A percentile compares a stretch with the other conserved stretches of the same genome.
phyloP scores from a whole-genome alignment of 2,329 filamentous ascomycete species.

The Colletotrichum paranaense region DNA sequence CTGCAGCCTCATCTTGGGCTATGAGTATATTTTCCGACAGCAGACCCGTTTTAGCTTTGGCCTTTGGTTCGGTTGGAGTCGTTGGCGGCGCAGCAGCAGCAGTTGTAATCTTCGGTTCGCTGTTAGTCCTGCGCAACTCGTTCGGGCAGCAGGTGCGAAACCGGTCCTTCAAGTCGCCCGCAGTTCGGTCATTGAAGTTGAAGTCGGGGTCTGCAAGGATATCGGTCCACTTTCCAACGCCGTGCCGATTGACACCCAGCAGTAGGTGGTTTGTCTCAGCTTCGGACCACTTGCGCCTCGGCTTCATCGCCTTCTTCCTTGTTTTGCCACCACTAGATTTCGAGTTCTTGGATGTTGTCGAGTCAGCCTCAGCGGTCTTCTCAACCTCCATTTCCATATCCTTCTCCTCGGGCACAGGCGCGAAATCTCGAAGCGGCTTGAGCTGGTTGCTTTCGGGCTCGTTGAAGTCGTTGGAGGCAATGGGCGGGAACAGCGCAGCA shows the following conservation, averaged over 20 bases:
- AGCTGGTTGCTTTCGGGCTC: conserved; percentile 57
- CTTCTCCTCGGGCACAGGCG: conserved; percentile 44
- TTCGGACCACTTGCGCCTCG: conserved; percentile 72
- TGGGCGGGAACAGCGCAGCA: conserved; percentile 72
- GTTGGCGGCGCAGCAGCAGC: conserved; percentile 30
- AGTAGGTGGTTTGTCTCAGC: conserved; percentile 73
- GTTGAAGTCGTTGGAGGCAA: conserved; percentile 67
- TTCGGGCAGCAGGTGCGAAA: conserved; percentile 74
- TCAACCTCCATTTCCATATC: conserved; percentile 39
- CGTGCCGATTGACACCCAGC: conserved; percentile 70
- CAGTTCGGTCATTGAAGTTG: conserved; percentile 69
- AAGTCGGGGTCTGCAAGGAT: conserved; percentile 72
- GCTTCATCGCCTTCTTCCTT: conserved; percentile 66
- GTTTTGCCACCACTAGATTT: conserved; percentile 48
- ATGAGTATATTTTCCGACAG: conserved; percentile 69
- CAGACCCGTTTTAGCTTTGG: conserved; percentile 59
- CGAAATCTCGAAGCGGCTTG: conserved; percentile 56
- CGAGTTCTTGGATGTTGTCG: conserved; percentile 39
- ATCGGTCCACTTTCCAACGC: conserved; percentile 73
- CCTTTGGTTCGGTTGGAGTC: conserved; percentile 41
- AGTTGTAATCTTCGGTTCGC: conserved; percentile 39
- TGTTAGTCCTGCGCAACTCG: conserved; percentile 63
- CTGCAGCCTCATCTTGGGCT: conserved; percentile 51
- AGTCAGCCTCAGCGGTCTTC: conserved; percentile 41
- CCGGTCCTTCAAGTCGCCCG: conserved; percentile 73